Base-by-base conservation (phyloP, 2,329 filamentous ascomycete species). In the Mollisia scopiformis region DNA sequence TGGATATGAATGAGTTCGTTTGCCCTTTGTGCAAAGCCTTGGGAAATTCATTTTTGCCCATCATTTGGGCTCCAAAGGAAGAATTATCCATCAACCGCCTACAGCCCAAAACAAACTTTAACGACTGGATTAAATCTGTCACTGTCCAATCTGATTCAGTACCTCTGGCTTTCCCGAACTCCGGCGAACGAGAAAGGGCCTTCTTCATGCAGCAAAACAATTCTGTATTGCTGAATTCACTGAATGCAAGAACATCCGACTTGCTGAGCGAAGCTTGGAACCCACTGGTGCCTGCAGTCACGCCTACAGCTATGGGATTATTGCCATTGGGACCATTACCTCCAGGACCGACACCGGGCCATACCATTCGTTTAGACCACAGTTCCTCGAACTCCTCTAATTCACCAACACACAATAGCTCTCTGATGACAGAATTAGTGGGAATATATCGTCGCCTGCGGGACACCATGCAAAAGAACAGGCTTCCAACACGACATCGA, bases 11-110 rank as follows among this genome's bases (percentile, higher is more conserved):
- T 64, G 95, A 99, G 70, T 99, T 99, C 74, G 91, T 98, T 57
- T 99, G 95, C 69, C 95, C 95, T 1, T 82, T 99, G 0, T 99
- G 95, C 80, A 99, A 99, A 76, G 96, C 95, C 3, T 82, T 99
- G 0, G 95, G 95, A 2, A 99, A 99, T 73, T 86, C 92, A 0
- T 99, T 99, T 77, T 75, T 99, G 37, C 96, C 96, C 0, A 92
- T 99, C 63, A 88, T 96, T 37, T 99, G 95, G 95, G 96, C 93
- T 73, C 91, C 91, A 27, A 89, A 96, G 71, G 91, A 96, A 68
- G 91, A 97, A 72, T 86, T 88, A 1, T 92, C 93, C 63, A 88
- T 92, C 0, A 89, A 91, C 3, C 82, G 86, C n/a, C 78, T 97
- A 37, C 82, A 86, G 55, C 78, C 87, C 5, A 73, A 81, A 31